Evolutionary conservation across 1,284 basidiomycete genomes (phyloP), one percentile per base, ranked within the genome.

Genomic region (Somion occarium): DNA sequence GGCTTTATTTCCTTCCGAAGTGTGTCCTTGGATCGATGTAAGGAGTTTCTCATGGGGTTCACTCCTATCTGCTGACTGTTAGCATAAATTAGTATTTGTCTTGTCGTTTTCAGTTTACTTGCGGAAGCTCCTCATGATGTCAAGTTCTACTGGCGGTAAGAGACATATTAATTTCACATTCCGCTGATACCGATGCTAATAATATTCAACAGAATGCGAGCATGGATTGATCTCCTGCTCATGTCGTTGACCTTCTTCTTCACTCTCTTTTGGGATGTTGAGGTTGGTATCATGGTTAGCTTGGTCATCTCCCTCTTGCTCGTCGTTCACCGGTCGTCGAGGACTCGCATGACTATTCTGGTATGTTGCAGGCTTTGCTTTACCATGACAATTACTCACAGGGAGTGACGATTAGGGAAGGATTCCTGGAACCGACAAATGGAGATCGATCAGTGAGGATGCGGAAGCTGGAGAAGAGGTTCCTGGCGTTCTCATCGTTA

Each of bases 71-170:
- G 46, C 1, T 20, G 19, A 13, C 19, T 43, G 9, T 12, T 9
- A 20, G 11, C 41, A 43, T 12, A 9, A 13, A 9, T 13, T 20
- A 91, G 87, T 51, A 88, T 93, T 53, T 82, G 80, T 53, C 70
- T 96, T 38, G 87, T 97, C 20, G 91, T 93, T 3, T 91, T 88
- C 63, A 81, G 84, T 26, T 80, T 97, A 42, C 73, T 97, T n/a
- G 78, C 78, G 0, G 93, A 97, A 69, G 82, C 85, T 0, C 94
- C 94, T 0, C 87, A 94, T 57, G 93, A 96, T 60, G 71, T 97
- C 38, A 62, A 73, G 24, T 95, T 87, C 65, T 93, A 91, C 64
- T 89, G 82, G 78, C 82, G 71, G 91, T 91, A 51, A 53, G 84
- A 73, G 20, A 11, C 25, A 43, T 4, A 47, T 48, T 18, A 23